Base-by-base conservation (phyloP, 2,329 filamentous ascomycete genomes). In the Penicillium occitanis region DNA sequence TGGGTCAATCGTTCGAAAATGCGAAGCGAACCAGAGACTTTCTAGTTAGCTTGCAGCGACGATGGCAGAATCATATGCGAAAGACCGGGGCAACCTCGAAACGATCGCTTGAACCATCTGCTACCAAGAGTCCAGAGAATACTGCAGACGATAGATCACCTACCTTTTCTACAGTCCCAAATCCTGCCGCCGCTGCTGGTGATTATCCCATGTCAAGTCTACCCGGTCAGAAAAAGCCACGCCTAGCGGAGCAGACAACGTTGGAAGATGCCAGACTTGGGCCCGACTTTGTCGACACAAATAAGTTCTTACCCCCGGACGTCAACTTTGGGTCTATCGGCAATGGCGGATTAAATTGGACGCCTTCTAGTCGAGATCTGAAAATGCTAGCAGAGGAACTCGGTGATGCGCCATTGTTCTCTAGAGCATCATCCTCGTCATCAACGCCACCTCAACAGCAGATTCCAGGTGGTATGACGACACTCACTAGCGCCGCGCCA, bases 21-120 rank as follows among this genome's bases (percentile, higher is more conserved):
- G 79, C 79, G 0, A 79, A 78, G 65, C 75, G 77, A 8, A 78
- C 77, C 0, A 73, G 77, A 13, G 77, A 78, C 42, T 78, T 77
- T 63, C 71, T 79, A 0, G 75, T 78, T 6, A 76, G 72, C 13
- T 69, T 79, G 0, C 77, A 79, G 61, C 73, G 76, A n/a, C 70
- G 76, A 60, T 79, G 77, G 77, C 76, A 78, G 64, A 71, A 74
- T 7, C 74, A 75, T 37, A 75, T 77, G 72, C 74, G 73, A 22
- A 70, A 74, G 22, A 63, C 28, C 5, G 61, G 65, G 14, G 17
- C 53, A 19, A 59, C 46, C 2, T 48, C 65, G 2, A 77, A 77
- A 63, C 70, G 76, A 8, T 75, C 61, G 3, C 30, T 59, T 30
- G 53, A 59, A 22, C 46, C 53, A 33, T 58, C 60, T 51, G 63